Percentiles rank a stretch among this genome's conserved stretches.
phyloP scores from a whole-genome alignment of 768 basidiomycete species.

The Lactarius sp. region DNA sequence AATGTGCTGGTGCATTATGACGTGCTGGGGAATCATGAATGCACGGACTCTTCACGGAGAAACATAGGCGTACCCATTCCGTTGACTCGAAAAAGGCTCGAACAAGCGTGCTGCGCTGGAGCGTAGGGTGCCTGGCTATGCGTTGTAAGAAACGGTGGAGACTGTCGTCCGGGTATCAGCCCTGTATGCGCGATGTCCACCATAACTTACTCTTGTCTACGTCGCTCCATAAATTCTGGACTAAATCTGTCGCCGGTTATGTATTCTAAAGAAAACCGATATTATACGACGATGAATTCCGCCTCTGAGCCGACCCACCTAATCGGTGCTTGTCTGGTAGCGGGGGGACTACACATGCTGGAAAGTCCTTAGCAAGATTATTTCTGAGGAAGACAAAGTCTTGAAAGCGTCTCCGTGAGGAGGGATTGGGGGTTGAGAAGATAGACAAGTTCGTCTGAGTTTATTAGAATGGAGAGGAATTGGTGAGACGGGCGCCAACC shows the following conservation, averaged over 20 bases:
- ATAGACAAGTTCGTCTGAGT: constrained; percentile 83
- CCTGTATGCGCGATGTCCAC: constrained; percentile 8
- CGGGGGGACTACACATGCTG: constrained; percentile 96
- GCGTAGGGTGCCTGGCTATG: constrained; percentile 86
- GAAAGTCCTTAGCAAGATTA: constrained; percentile 85
- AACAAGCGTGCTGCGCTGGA: constrained; percentile 87
- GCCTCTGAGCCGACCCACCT: constrained; percentile 51
- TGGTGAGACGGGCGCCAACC: constrained; percentile 25
- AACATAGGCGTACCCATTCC: constrained; percentile 78
- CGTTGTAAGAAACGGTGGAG: constrained; percentile 91
- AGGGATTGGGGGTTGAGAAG: constrained; percentile 71
- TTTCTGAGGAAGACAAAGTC: constrained; percentile 95
- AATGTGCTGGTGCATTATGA: constrained; percentile 94
- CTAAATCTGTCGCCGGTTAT: constrained; percentile 97
- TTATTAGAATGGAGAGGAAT: constrained; percentile 1
- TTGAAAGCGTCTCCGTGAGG: constrained; percentile 85
- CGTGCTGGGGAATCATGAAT: constrained; percentile 52
- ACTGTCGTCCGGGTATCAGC: constrained; percentile 38
- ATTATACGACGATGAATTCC: constrained; percentile 2
- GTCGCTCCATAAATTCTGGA: constrained; percentile 92
- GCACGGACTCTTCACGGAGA: constrained; percentile 18
- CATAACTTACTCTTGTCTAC: constrained; percentile 71
- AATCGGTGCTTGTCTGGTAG: constrained; percentile 95
- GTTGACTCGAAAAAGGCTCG: constrained; percentile 93
- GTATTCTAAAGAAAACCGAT: constrained; percentile 58